Evolutionary conservation across 345 rosid genomes (phyloP).

Genomic region (Eucalyptus marginata): DNA sequence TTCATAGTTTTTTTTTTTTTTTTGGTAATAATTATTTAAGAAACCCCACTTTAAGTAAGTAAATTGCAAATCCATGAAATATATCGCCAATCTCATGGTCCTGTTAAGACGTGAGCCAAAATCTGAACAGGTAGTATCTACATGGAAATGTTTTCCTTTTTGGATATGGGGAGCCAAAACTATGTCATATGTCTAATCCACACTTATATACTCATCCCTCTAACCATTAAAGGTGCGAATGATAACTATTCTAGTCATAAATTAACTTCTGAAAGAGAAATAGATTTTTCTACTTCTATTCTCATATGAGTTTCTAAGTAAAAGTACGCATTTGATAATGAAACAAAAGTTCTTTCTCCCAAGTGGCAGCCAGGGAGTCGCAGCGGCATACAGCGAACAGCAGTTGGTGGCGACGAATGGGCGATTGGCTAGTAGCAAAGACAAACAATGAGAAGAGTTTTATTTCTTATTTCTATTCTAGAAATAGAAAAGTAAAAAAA

Average conservation of each 20-base stretch:
- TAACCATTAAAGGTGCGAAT: accelerated
- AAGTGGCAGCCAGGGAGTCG: accelerated
- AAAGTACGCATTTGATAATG: no score
- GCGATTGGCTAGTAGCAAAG: accelerated
- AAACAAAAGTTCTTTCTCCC: no score
- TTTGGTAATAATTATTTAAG: neutral
- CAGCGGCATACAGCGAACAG: accelerated
- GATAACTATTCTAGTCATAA: accelerated
- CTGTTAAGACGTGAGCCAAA: neutral
- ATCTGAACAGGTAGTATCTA: neutral
- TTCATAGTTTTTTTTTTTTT: neutral
- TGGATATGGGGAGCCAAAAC: accelerated
- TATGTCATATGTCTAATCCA: neutral
- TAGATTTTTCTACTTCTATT: no score
- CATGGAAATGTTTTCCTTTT: neutral
- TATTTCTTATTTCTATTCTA: no score
- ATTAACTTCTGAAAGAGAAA: accelerated
- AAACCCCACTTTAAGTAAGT: neutral
- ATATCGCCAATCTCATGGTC: neutral
- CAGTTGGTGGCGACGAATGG: accelerated
- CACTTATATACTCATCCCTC: neutral
- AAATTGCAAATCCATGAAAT: neutral
- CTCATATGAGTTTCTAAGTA: no score
- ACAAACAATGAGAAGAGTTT: no score
- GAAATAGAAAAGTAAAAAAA: no score